Percentiles rank a stretch among this genome's conserved stretches.
Conservation (phyloP, 257 asterid genomes). For the Fraxinus anomala region DNA sequence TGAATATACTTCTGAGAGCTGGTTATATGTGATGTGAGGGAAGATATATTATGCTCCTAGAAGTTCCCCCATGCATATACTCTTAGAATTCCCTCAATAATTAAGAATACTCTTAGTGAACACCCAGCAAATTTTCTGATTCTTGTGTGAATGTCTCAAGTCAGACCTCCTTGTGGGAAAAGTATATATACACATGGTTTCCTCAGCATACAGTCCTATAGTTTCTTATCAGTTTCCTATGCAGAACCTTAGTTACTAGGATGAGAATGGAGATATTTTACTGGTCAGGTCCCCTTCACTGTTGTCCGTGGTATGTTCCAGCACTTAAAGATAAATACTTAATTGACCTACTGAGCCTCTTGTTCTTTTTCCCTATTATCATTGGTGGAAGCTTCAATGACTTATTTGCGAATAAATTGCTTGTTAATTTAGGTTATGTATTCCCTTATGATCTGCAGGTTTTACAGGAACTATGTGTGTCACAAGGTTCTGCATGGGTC, state of each 20-base stretch:
- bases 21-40: not conserved
- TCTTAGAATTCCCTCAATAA: not conserved
- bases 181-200: not conserved
- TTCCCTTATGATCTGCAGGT: constrained; percentile 52
- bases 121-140: not conserved
- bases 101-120: not conserved
- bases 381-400: not conserved
- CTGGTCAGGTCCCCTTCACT: not conserved
- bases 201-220: not conserved
- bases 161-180: not conserved
- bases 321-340: not conserved
- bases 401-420: not conserved
- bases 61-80: not conserved
- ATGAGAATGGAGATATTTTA: not conserved
- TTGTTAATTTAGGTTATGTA: not conserved
- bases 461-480: constrained; percentile 56
- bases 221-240: not conserved
- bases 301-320: not conserved
- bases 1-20: not conserved
- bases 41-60: not conserved
- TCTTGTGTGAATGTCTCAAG: not conserved
- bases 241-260: not conserved
- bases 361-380: not conserved
- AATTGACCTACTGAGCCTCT: not conserved
- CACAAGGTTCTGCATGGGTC: constrained; percentile 66